A percentile compares a stretch with the other conserved stretches of the same genome.
Evolutionary conservation across 2,329 filamentous ascomycete species (phyloP).

Genomic region (Sclerotinia trifoliorum): DNA sequence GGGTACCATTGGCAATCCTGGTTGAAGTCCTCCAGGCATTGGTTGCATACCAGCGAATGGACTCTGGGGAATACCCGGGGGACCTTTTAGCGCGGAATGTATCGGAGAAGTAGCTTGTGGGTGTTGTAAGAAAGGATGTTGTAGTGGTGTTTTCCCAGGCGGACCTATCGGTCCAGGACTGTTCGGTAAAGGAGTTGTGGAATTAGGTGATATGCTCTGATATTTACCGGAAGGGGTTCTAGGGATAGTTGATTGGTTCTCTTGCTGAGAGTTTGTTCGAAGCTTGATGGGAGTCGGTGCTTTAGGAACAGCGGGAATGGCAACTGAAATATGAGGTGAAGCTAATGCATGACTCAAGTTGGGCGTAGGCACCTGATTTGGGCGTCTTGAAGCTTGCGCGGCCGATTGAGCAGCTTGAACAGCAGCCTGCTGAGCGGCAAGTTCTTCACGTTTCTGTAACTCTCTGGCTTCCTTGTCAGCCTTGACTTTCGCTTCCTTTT

Average conservation of each 20-base stretch:
- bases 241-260: constrained; percentile 64
- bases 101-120: constrained; percentile 66
- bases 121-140: constrained; percentile 53
- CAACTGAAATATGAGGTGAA: constrained; percentile 77
- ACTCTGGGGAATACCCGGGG: constrained; percentile 50
- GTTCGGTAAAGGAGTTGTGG: constrained; percentile 61
- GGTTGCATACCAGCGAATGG: constrained; percentile 51
- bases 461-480: constrained; percentile 51
- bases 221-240: constrained; percentile 59
- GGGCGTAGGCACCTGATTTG: constrained; percentile 46
- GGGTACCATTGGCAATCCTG: constrained; percentile 42
- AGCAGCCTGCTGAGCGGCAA: constrained; percentile 41
- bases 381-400: constrained; percentile 47
- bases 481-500: constrained; percentile 53
- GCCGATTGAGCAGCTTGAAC: constrained; percentile 43
- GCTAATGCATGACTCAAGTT: constrained; percentile 61
- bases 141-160: constrained; percentile 56
- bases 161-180: constrained; percentile 63
- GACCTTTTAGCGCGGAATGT: constrained; percentile 55
- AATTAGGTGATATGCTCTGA: constrained; percentile 59
- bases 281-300: constrained; percentile 75
- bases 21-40: constrained; percentile 57
- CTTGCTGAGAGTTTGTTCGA: constrained; percentile 70
- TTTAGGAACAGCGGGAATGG: constrained; percentile 80
- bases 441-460: constrained; percentile 47